These are phyloP conservation scores for Vanderwaltozyma polyspora DNA, from an alignment of 805 yeast genomes.

Conservation along the genomic window DNA sequence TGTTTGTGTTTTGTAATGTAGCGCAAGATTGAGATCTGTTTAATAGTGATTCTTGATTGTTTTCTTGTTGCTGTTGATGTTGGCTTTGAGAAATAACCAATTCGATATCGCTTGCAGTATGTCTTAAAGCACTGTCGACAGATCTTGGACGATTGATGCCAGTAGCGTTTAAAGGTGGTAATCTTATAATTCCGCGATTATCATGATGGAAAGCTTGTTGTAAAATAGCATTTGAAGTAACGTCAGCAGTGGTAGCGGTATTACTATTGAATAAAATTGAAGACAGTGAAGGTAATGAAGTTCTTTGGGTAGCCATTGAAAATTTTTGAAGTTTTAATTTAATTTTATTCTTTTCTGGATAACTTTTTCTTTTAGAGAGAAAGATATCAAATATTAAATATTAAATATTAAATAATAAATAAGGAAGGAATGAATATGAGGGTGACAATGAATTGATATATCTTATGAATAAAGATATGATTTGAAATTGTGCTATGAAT, in stretches of 20 bases:
- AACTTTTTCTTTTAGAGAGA: too few species aligned
- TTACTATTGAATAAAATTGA: slow-evolving; percentile 8
- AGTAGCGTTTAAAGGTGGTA: slow-evolving; percentile 21
- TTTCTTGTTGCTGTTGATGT: neutral
- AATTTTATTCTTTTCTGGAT: too few species aligned
- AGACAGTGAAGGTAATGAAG: slow-evolving; percentile 17
- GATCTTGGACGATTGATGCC: slow-evolving; percentile 14
- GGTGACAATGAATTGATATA: too few species aligned
- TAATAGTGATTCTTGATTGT: neutral
- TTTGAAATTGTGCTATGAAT: too few species aligned
- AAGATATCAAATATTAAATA: too few species aligned
- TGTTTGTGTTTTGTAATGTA: slow-evolving; percentile 30
- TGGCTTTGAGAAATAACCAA: neutral
- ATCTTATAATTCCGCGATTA: slow-evolving; percentile 17
- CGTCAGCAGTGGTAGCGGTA: neutral
- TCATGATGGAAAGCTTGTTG: neutral
- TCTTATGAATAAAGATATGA: too few species aligned
- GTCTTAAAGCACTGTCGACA: slow-evolving; percentile 19
- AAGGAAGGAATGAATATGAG: too few species aligned
- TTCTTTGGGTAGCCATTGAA: slow-evolving; percentile 2
- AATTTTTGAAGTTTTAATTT: too few species aligned
- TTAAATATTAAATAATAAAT: too few species aligned
- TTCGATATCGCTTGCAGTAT: slow-evolving; percentile 6
- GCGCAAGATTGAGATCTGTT: slow-evolving; percentile 39
- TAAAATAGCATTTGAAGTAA: neutral